Percentiles rank a stretch among this genome's conserved stretches.
Conservation (phyloP, 2,329 filamentous ascomycete genomes). For the Ophiocordyceps camponoti-rufipedis region DNA sequence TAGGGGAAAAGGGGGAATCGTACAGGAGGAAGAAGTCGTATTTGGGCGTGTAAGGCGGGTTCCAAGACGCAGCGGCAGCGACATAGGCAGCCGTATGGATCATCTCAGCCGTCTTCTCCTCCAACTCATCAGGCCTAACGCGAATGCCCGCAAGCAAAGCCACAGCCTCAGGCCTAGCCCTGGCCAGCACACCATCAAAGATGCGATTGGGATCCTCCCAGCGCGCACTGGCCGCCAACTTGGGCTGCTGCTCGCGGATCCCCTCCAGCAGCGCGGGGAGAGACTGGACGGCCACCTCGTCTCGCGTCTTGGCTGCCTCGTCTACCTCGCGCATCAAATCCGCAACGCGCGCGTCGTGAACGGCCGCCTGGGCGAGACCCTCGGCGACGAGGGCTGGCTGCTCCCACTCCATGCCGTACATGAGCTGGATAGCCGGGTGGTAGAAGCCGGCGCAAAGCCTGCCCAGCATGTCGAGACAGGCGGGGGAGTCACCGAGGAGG, state of each 20-base stretch:
- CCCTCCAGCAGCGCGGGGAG: constrained; percentile 41
- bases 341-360: constrained; percentile 42
- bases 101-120: constrained; percentile 41
- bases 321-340: constrained; percentile 36
- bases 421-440: constrained; percentile 71
- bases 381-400: constrained; percentile 71
- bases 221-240: constrained; percentile 30
- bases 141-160: constrained; percentile 38
- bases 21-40: constrained; percentile 64
- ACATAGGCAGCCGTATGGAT: constrained; percentile 40
- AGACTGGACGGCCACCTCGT: constrained; percentile 5
- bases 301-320: constrained; percentile 7
- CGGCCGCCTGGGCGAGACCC: constrained; percentile 57
- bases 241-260: constrained; percentile 30
- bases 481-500: constrained; percentile 48
- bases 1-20: constrained; percentile 6
- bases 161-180: constrained; percentile 46
- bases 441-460: constrained; percentile 52
- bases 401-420: constrained; percentile 66
- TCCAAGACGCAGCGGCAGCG: constrained; percentile 37
- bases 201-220: constrained; percentile 43
- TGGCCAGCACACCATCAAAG: constrained; percentile 46
- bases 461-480: constrained; percentile 49
- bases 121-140: constrained; percentile 36
- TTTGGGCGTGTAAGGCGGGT: constrained; percentile 45